These are phyloP conservation scores for Strobilomyces dryophilus DNA, from an alignment of 768 basidiomycete genomes.

Conservation along the genomic window DNA sequence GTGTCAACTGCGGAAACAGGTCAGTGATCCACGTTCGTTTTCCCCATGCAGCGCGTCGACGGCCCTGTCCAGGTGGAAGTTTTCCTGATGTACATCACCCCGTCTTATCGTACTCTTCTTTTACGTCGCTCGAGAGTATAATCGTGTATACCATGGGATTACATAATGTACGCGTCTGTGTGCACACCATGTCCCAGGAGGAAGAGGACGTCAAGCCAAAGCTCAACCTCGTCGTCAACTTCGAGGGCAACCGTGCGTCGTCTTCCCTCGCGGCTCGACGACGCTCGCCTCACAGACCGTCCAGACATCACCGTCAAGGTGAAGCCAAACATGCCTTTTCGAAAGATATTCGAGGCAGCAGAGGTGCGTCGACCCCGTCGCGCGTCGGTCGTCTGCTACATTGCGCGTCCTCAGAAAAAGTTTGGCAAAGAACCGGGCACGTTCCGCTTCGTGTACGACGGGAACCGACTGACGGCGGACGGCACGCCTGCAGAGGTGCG, in stretches of 20 bases:
- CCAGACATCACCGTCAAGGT: slow-evolving; percentile 67
- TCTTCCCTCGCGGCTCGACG: background rate
- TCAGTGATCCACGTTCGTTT: slow-evolving; percentile 18
- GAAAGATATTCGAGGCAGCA: slow-evolving; percentile 63
- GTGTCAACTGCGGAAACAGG: slow-evolving; percentile 65
- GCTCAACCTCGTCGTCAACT: slow-evolving; percentile 54
- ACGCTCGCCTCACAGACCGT: background rate
- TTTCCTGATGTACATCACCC: slow-evolving; percentile 40
- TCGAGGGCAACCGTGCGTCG: slow-evolving; percentile 50
- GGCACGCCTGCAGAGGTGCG: slow-evolving; percentile 53
- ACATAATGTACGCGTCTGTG: slow-evolving; percentile 17
- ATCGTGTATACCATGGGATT: slow-evolving; percentile 21
- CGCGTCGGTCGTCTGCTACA: background rate
- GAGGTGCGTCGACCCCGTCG: slow-evolving; percentile 43
- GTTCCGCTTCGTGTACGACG: slow-evolving; percentile 59
- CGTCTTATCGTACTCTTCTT: slow-evolving; percentile 7
- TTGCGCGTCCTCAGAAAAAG: slow-evolving; percentile 41
- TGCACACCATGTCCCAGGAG: slow-evolving; percentile 25
- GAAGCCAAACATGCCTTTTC: slow-evolving; percentile 57
- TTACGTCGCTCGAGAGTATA: too few species aligned
- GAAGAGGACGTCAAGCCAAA: slow-evolving; percentile 66
- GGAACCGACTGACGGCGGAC: slow-evolving; percentile 41
- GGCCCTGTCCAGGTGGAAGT: slow-evolving; percentile 49
- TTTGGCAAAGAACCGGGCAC: slow-evolving; percentile 61
- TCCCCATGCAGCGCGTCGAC: background rate